These are phyloP conservation scores for Cynanchum wilfordii DNA, from an alignment of 257 asterid species.

Conservation along the genomic window DNA sequence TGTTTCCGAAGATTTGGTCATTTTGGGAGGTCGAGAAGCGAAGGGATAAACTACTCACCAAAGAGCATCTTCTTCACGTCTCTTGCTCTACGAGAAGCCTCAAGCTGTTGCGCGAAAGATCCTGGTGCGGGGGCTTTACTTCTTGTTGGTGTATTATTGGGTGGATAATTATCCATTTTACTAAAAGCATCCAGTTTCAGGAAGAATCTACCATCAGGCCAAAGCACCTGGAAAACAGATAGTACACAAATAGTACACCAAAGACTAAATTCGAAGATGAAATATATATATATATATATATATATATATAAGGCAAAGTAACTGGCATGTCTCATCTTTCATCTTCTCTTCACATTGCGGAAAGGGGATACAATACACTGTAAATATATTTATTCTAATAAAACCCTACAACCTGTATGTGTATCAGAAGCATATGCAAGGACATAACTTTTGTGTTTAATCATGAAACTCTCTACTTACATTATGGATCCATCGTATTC, in stretches of 20 bases:
- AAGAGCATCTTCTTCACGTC: slow-evolving; percentile 81
- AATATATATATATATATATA: not conserved
- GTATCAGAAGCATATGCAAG: not conserved
- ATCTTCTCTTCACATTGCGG: not conserved
- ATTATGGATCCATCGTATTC: slow-evolving; percentile 83
- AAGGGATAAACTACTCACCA: slow-evolving; percentile 46
- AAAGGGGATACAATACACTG: not conserved
- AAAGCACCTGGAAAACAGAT: slow-evolving; percentile 53
- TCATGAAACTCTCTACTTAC: slow-evolving; percentile 43
- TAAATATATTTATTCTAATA: not conserved
- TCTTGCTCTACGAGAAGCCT: slow-evolving; percentile 95
- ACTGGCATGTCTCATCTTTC: not conserved
- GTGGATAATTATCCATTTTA: slow-evolving; percentile 34
- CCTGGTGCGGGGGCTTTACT: slow-evolving; percentile 50
- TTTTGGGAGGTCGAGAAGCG: not conserved
- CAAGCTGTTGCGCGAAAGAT: slow-evolving; percentile 91
- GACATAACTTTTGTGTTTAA: slow-evolving; percentile 1
- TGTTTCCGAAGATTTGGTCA: not conserved
- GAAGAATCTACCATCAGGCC: slow-evolving; percentile 94
- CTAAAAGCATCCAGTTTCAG: slow-evolving; percentile 39
- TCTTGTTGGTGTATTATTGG: slow-evolving; percentile 34
- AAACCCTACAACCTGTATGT: not conserved
- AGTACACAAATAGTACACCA: not conserved
- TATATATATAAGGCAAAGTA: too few species aligned
- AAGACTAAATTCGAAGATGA: not conserved